Evolutionary conservation across 208 protist species (phyloP).

Genomic region (Acanthamoeba divionensis): DNA sequence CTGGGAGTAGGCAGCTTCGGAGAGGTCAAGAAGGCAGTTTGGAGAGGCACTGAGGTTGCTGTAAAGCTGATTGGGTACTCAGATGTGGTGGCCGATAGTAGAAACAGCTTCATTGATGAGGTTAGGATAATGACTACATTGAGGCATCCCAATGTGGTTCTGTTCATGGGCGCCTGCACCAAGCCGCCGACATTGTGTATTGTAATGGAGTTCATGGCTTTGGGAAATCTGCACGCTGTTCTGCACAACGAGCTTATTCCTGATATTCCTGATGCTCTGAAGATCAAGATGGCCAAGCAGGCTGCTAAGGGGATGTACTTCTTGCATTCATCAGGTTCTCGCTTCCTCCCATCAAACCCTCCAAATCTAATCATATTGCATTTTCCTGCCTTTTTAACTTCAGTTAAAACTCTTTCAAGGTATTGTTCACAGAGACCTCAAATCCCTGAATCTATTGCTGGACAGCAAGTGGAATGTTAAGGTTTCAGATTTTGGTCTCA

Average conservation of each 20-base stretch:
- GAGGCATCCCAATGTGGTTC: slow-evolving; percentile 1
- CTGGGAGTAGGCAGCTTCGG: neutral
- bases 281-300: neutral
- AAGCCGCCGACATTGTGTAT: neutral
- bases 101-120: too few relatives aligned
- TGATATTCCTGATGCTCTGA: neutral
- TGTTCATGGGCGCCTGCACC: slow-evolving; percentile 10
- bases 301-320: slow-evolving; percentile 26
- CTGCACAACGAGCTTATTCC: slow-evolving; percentile 15
- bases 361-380: too few relatives aligned
- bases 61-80: too few relatives aligned
- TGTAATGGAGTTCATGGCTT: neutral
- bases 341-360: too few relatives aligned
- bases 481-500: slow-evolving; percentile 19
- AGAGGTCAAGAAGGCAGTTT: neutral
- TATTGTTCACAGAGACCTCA: neutral
- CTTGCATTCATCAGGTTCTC: neutral
- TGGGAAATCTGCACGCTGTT: neutral
- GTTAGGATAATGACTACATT: neutral
- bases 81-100: too few relatives aligned
- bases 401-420: too few relatives aligned
- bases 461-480: neutral
- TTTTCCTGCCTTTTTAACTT: too few relatives aligned
- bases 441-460: neutral
- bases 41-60: neutral